A percentile compares a stretch with the other conserved stretches of the same genome.
phyloP scores from a whole-genome alignment of 2,329 filamentous ascomycete species.

The Fragosphaeria purpurea region DNA sequence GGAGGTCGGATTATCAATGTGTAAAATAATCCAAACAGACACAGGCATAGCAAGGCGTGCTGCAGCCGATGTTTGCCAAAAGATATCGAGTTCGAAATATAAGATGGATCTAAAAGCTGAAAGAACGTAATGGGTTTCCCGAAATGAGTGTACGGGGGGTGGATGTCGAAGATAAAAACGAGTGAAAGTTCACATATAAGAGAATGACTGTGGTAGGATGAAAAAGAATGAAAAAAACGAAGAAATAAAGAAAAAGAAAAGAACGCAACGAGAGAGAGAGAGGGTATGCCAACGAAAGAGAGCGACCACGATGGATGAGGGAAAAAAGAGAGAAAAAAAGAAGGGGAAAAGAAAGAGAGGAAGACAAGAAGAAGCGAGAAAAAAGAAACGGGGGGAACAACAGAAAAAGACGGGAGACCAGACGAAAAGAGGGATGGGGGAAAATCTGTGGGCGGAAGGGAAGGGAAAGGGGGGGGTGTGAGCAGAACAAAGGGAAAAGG shows the following conservation, averaged over 20 bases:
- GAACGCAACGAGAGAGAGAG: conserved; percentile 1
- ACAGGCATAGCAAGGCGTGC: conserved; percentile 1
- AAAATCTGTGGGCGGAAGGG: conserved; percentile 6
- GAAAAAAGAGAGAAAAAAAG: conserved; percentile 3
- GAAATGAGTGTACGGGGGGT: conserved; percentile 44
- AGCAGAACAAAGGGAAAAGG: conserved; percentile 7
- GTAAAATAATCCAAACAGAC: too few relatives aligned
- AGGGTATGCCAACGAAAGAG: conserved; percentile 8
- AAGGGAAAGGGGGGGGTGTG: conserved; percentile 7
- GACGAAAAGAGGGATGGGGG: conserved; percentile 9
- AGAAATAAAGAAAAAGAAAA: conserved; percentile 8
- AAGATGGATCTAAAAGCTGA: conserved; percentile 19
- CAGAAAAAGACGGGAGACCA: conserved; percentile 4
- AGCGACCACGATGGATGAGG: conserved; percentile 21
- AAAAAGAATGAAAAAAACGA: conserved; percentile 32
- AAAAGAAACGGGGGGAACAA: conserved; percentile 5
- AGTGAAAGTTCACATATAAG: conserved; percentile 30
- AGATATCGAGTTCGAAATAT: conserved; percentile 20
- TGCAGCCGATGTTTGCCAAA: conserved; percentile 10
- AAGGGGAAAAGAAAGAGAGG: conserved; percentile 25
- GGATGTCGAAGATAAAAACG: conserved; percentile 11
- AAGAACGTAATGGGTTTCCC: conserved; percentile 36
- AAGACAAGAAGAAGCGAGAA: conserved; percentile 6
- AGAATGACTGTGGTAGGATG: conserved; percentile 33
- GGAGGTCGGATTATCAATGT: conserved; percentile 10